Base-by-base conservation (phyloP, 768 basidiomycete genomes). In the Mrakia gelida region DNA sequence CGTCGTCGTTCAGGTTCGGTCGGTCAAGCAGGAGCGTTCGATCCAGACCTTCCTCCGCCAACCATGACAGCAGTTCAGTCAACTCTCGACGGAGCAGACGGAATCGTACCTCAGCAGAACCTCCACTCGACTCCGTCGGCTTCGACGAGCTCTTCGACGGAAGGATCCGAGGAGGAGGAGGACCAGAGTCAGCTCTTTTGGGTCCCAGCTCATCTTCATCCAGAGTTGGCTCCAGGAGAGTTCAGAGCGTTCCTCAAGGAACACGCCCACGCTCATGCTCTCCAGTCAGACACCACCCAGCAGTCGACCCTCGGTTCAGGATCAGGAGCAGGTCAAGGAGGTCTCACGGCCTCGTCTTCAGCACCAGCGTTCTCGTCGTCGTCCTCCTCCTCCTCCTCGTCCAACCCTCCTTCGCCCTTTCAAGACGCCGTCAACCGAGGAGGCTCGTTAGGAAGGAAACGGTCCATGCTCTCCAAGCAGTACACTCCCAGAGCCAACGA, bases 141-240 rank as follows among this genome's bases (percentile, higher is more conserved):
- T 43, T 77, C 67, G 28, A 28, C 68, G 26, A 34, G 30, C 67
- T 71, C 67, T 11, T 26, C 59, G 0, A 45, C 54, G 11, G 68
- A 71, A 41, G 78, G 73, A n/a, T 52, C 65, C n/a, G 83, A 84
- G 49, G 88, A 88, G 68, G 85, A 80, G 85, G 82, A 81, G 30
- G 84, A 88, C 56, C 90, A 92, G 86, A 90, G 91, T 82, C 92
- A 94, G 84, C 89, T 98, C 80, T 98, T 98, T 88, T 99, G 97
- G 97, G 94, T 99, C 41, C 97, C 97, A 74, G 97, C 97, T 23
- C 89, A 91, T 77, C 87, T 98, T 52, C 97, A 98, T 84, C 97
- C 97, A 43, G 97, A 99, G 86, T 92, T 99, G 82, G 96, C 95
- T 0, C 97, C 97, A 32, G 92, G 90, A 68, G 95, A 98, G 84